Conservation (phyloP, 2,329 filamentous ascomycete species). For the Hirsutella minnesotensis region DNA sequence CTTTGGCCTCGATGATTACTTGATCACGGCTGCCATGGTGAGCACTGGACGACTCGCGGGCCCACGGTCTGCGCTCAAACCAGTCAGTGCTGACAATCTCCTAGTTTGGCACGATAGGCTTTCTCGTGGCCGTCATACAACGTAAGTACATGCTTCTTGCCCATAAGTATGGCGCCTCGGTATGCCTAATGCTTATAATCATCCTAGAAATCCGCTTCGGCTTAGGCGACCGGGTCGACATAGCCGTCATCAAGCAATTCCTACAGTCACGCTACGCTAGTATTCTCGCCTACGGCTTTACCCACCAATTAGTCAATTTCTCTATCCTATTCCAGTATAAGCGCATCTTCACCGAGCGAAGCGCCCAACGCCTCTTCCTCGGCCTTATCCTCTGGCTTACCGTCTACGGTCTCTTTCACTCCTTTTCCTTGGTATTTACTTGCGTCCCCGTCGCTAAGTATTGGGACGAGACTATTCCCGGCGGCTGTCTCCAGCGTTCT, state of each 20-base stretch:
- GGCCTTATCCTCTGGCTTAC: constrained; percentile 11
- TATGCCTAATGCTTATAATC: neutral
- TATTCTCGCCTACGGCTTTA: constrained; percentile 12
- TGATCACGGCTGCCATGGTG: constrained; percentile 5
- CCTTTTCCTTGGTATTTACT: constrained; percentile 12
- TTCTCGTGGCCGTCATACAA: constrained; percentile 7
- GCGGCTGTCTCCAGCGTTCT: constrained; percentile 12
- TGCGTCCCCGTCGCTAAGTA: constrained; percentile 15
- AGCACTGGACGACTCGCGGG: too few species aligned
- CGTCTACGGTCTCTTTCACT: constrained; percentile 10
- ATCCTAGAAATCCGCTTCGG: constrained; percentile 12
- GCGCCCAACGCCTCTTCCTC: constrained; percentile 10
- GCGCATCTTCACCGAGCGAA: constrained; percentile 13
- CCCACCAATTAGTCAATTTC: constrained; percentile 14
- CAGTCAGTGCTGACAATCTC: constrained; percentile 9
- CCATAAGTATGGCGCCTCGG: too few species aligned
- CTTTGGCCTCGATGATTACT: too few species aligned
- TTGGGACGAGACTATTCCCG: constrained; percentile 13
- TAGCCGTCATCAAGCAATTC: constrained; percentile 8
- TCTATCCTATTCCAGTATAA: constrained; percentile 16
- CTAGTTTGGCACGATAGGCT: too few species aligned
- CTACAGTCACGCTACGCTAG: constrained; percentile 11
- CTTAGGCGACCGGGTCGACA: constrained; percentile 8
- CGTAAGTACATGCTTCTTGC: constrained; percentile 9
- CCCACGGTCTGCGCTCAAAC: too few species aligned